phyloP scores from a whole-genome alignment of 129 eudicot species.

The Pittosporum tobira region DNA sequence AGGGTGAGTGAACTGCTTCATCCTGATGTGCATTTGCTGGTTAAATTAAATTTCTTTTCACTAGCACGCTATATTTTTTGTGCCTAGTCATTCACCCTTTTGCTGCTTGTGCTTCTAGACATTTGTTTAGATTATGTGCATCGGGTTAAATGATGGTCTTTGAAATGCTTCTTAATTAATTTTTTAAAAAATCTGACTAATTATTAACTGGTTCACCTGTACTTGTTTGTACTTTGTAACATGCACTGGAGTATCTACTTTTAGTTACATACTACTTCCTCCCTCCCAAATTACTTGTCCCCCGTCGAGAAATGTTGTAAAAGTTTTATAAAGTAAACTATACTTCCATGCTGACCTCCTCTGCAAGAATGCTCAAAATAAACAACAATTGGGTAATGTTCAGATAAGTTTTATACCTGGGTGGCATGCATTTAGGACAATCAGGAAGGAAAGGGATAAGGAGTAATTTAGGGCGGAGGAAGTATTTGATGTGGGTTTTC shows the following conservation, averaged over 20 bases:
- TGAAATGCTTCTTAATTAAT: not conserved
- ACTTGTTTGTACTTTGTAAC: too few relatives aligned
- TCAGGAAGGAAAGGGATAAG: not conserved
- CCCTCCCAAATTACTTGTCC: too few relatives aligned
- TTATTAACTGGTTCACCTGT: not conserved
- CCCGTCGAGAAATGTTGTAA: not conserved
- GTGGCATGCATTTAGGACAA: too few relatives aligned
- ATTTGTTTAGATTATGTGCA: not conserved
- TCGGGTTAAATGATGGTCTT: not conserved
- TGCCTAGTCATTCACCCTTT: not conserved
- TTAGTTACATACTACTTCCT: not conserved
- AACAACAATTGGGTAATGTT: not conserved
- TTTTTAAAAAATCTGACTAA: too few relatives aligned
- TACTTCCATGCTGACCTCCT: not conserved
- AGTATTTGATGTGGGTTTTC: not conserved
- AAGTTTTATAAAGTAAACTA: not conserved
- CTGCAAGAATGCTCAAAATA: not conserved
- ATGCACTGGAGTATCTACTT: not conserved
- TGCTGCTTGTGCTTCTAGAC: not conserved
- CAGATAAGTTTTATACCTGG: too few relatives aligned
- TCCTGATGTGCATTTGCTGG: not conserved
- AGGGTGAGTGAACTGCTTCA: constrained; percentile 42
- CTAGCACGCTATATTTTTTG: not conserved
- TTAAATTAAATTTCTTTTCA: not conserved
- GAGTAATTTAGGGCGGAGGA: not conserved